Conservation (phyloP, 306 rosid species). For the Rosa chinensis region DNA sequence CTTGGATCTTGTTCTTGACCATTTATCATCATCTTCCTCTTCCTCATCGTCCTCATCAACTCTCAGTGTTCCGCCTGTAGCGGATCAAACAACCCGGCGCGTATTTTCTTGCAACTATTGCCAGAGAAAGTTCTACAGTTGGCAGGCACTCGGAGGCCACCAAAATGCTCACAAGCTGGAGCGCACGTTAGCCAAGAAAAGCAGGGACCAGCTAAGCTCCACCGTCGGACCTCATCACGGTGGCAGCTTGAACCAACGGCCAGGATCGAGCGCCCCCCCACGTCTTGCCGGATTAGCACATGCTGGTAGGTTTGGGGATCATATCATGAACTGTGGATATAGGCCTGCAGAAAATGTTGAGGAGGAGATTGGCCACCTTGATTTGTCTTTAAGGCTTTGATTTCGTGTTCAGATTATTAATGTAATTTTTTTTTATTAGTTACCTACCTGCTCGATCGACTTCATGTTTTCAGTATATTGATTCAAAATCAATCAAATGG, state of each 20-base stretch:
- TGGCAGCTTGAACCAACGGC: conserved; percentile 1
- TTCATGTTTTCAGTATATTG: neutral
- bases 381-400: conserved; percentile 82
- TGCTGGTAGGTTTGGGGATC: conserved; percentile 23
- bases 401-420: neutral
- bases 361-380: conserved; percentile 73
- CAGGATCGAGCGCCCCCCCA: neutral
- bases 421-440: neutral
- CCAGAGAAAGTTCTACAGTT: conserved; percentile 79
- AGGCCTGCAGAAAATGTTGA: conserved; percentile 37
- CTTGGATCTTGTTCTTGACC: conserved; percentile 67
- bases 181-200: conserved; percentile 83
- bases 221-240: conserved; percentile 27
- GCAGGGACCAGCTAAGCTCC: conserved; percentile 56
- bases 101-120: conserved; percentile 88
- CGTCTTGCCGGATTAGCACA: conserved; percentile 22
- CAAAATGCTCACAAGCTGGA: conserved; percentile 94
- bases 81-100: conserved; percentile 26
- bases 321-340: conserved; percentile 24
- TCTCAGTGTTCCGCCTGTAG: neutral
- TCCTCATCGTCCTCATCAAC: conserved; percentile 38
- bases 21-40: conserved; percentile 44
- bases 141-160: conserved; percentile 91
- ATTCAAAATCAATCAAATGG: conserved; percentile 1
- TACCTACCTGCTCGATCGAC: neutral